Evolutionary conservation across 2,329 filamentous ascomycete genomes (phyloP), one percentile per base, ranked within the genome.

Genomic region (Neofusicoccum ribis): DNA sequence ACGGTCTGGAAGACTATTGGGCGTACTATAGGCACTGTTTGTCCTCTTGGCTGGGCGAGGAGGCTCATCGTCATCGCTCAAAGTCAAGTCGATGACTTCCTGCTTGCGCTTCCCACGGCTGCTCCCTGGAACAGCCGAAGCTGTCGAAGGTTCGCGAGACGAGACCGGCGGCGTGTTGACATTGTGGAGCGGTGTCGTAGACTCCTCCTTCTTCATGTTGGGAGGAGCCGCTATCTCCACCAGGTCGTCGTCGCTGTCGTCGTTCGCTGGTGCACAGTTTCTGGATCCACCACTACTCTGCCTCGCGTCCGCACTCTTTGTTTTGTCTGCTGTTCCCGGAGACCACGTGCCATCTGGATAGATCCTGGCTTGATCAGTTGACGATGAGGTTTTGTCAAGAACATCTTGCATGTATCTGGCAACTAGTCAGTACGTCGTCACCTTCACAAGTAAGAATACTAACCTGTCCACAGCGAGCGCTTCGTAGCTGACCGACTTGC

Each of bases 381-480:
- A 88, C 46, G 83, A 83, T 0, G 88, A 79, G 0, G 94, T 97
- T 39, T 86, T 88, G 64, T 86, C 83, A 31, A 99, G 80, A 63
- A 99, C 97, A 68, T 97, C 91, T 72, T 90, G 88, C 15, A 97
- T 93, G 74, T 96, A 97, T 72, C 90, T 92, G 65, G 7, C 5
- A 15, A 15, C 31, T 15, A 49, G 67, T 65, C 70, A 68, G 59
- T 39, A 34, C n/a, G 52, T 60, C 64, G 9, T 61, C 4, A 69
- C 14, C 36, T 63, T 47, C 37, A 46, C 61, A 64, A 39, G 23
- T 14, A 37, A n/a, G 1, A 36, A 17, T 5, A 70, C 88, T 78
- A 83, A 95, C 87, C 95, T 91, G 70, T 99, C 95, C 36, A 98
- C 88, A 11, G 92, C 92, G 27, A 99, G 81, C 54, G 86, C 88